Evolutionary conservation across 306 rosid genomes (phyloP), one percentile per base, ranked within the genome.

Genomic region (Trifolium pratense): DNA sequence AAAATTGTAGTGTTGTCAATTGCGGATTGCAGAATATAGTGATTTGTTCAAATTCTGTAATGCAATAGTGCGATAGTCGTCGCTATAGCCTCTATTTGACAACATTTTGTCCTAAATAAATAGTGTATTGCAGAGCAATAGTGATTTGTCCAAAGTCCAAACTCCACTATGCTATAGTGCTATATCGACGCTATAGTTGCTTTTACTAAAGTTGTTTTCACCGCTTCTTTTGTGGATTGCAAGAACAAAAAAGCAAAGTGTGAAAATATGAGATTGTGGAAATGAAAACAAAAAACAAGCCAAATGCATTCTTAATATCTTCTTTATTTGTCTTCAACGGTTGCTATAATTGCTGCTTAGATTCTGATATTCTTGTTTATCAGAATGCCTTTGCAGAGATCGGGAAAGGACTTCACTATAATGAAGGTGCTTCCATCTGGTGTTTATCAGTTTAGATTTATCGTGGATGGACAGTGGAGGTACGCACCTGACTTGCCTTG

Each of bases 351-450:
- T 69, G 67, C 67, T 52, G 5, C 52, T 48, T 31, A 14, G 51
- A 57, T 73, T 68, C 78, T 81, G 57, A 78, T 53, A 25, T 58
- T 68, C 71, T 80, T 76, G 70, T 75, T 80, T 58, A 71, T 80
- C 95, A 94, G 99, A 81, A 66, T 80, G 77, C 76, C 84, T 39
- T 82, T 94, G 79, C 99, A 94, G 91, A 86, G 88, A 85, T 91
- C 97, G 1, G 99, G 99, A 75, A 91, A 91, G 84, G 97, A 94
- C 92, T 94, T 91, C 78, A 84, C 96, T 5, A 86, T 91, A 45
- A 86, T 94, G 96, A 91, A 91, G 79, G 99, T 94, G 61, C 85
- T 94, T 73, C 92, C 99, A n/a, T 91, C 99, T 39, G 99, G 97
- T 84, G 96, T 94, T 73, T 94, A 91, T 84, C 99, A 91, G 82